Evolutionary conservation across 176 grass and related monocot genomes (phyloP), one percentile per base, ranked within the genome.

Genomic region (Metroxylon sagu): DNA sequence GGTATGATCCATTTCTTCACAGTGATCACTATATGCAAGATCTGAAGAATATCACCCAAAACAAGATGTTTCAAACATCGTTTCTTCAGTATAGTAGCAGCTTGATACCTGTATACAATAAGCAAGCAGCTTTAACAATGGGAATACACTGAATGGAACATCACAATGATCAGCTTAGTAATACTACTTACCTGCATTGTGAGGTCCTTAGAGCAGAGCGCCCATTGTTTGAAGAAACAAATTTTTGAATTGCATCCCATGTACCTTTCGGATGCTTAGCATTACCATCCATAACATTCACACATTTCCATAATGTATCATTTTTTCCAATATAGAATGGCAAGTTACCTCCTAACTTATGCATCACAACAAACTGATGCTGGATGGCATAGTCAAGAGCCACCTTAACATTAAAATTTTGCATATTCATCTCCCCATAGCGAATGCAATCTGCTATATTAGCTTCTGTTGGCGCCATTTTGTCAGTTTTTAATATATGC

Each of bases 21-120:
- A 18, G 75, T 72, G 52, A 88, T 89, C 68, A 77, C 53, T 12
- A 62, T 78, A 75, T 85, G 80, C 56, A 82, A 71, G 64, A 98
- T 75, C 76, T 98, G 88, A 69, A 98, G 85, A 71, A 82, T 66
- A 78, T 98, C 94, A 52, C 74, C 93, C 62, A 98, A 65, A 53
- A 67, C 29, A 81, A 77, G 88, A 67, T 66, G 68, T 17, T 81
- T 81, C 71, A 98, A 59, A 66, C 88, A 98, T 49, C 63, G 50
- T 55, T 85, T 81, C 85, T 78, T 92, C 28, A 98, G 67, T 16
- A 85, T 25, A 65, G 56, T 83, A 59, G 94, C 94, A 52, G 94
- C 88, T 67, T 85, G 82, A 74, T 98, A 98, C 87, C 94, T 98
- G 53, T 6, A 28, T 55, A 64, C 8, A 73, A 70, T 19, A 21